phyloP scores from a whole-genome alignment of 768 basidiomycete genomes.

The Dacryopinax primogenitus region DNA sequence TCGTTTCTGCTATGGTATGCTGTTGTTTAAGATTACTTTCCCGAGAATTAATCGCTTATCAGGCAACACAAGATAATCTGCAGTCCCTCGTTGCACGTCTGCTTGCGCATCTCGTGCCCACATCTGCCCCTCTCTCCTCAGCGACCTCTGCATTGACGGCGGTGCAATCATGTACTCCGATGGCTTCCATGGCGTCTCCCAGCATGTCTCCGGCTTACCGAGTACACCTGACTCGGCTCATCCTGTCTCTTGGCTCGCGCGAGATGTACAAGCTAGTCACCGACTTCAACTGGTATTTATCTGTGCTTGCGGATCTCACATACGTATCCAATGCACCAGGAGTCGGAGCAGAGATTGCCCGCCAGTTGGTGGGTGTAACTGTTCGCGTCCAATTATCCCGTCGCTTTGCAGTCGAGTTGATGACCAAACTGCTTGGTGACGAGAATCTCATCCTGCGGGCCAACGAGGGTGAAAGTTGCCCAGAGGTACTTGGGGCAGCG shows the following conservation, averaged over 20 bases:
- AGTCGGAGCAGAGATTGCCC: constrained; percentile 61
- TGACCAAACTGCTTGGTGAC: constrained; percentile 70
- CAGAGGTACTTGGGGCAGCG: constrained; percentile 82
- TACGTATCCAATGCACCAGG: constrained; percentile 66
- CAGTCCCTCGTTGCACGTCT: constrained; percentile 86
- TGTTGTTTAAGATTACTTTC: background rate
- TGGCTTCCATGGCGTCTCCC: constrained; percentile 36
- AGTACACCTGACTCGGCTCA: constrained; percentile 61
- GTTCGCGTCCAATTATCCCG: constrained; percentile 67
- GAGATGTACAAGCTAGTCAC: constrained; percentile 74
- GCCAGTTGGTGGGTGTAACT: constrained; percentile 76
- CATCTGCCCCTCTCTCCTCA: constrained; percentile 31
- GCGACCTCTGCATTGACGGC: constrained; percentile 34
- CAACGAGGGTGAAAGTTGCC: constrained; percentile 56
- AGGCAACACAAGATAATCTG: constrained; percentile 75
- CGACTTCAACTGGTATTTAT: constrained; percentile 97
- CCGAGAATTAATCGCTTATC: constrained; percentile 9
- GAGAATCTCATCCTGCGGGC: constrained; percentile 58
- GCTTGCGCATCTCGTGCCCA: constrained; percentile 66
- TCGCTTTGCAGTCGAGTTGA: constrained; percentile 67
- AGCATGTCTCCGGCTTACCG: constrained; percentile 76
- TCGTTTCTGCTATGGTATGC: constrained; percentile 82
- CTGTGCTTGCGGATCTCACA: constrained; percentile 81
- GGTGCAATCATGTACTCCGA: constrained; percentile 28
- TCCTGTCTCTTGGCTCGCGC: constrained; percentile 75